Percentiles rank a stretch among this genome's conserved stretches.
Conservation (phyloP, 2,329 filamentous ascomycete species). For the Aspergillus sp. region DNA sequence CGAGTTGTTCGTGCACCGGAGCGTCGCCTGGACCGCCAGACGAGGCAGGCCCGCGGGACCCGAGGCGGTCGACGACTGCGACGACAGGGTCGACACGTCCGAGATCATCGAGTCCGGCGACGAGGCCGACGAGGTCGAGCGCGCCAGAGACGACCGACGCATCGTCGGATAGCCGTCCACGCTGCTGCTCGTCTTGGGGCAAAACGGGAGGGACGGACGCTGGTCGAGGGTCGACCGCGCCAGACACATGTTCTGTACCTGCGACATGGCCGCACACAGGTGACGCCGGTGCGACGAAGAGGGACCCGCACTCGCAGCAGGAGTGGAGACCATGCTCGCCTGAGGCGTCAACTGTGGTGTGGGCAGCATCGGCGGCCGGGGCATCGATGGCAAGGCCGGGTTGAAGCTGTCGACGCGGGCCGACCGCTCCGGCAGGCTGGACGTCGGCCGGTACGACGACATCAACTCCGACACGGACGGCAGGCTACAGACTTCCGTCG, state of each 20-base stretch:
- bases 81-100: conserved; percentile 57
- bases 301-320: conserved; percentile 58
- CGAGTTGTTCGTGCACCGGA: conserved; percentile 39
- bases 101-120: conserved; percentile 65
- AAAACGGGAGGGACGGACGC: conserved; percentile 39
- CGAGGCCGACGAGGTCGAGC: conserved; percentile 52
- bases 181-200: conserved; percentile 37
- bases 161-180: conserved; percentile 50
- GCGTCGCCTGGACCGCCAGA: conserved; percentile 40
- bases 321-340: conserved; percentile 53
- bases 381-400: conserved; percentile 53
- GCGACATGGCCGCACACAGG: conserved; percentile 59
- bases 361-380: conserved; percentile 56
- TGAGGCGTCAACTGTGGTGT: conserved; percentile 64
- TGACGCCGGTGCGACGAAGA: conserved; percentile 53
- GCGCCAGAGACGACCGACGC: conserved; percentile 51
- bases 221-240: conserved; percentile 57
- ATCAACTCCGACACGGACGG: conserved; percentile 26
- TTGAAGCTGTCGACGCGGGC: conserved; percentile 41
- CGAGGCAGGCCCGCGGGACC: conserved; percentile 28
- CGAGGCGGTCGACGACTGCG: conserved; percentile 43
- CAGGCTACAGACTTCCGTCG: conserved; percentile 22
- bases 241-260: conserved; percentile 54
- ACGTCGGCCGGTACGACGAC: conserved; percentile 34
- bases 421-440: conserved; percentile 52